A percentile compares a stretch with the other conserved stretches of the same genome.
phyloP scores from a whole-genome alignment of 768 basidiomycete species.

The Naganishia antarctica region DNA sequence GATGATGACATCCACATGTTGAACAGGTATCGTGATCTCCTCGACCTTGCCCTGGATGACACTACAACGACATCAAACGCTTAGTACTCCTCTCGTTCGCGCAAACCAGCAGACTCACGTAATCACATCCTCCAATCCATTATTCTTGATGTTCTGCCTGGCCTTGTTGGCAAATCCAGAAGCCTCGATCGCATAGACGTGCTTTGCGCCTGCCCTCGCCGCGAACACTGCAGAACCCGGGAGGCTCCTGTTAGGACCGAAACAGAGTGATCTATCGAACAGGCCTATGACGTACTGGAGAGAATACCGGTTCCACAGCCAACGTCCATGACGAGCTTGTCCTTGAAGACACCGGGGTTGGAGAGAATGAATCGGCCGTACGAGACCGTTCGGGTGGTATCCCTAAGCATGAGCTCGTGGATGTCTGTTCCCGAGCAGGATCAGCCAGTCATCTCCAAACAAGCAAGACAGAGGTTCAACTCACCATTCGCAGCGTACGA shows the following conservation, averaged over 20 bases:
- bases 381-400: constrained; percentile 85
- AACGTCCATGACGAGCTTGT: constrained; percentile 84
- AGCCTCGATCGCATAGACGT: constrained; percentile 87
- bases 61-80: constrained; percentile 42
- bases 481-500: constrained; percentile 82
- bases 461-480: constrained; percentile 18
- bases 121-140: constrained; percentile 66
- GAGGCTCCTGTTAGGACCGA: neutral
- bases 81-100: neutral
- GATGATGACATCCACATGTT: constrained; percentile 85
- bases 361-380: constrained; percentile 87
- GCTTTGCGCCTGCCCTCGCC: constrained; percentile 79
- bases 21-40: constrained; percentile 69
- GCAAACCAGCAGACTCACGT: constrained; percentile 51
- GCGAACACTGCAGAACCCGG: constrained; percentile 59
- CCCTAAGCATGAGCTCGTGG: constrained; percentile 93
- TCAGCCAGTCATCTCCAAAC: no score
- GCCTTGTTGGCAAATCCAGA: constrained; percentile 76
- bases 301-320: constrained; percentile 94
- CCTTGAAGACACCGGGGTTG: constrained; percentile 73
- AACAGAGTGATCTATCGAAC: neutral
- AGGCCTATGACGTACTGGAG: constrained; percentile 38
- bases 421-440: constrained; percentile 60
- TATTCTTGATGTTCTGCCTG: constrained; percentile 68
- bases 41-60: constrained; percentile 90